Conservation (phyloP, 1,284 basidiomycete genomes). For the Rhodotorula sp. region DNA sequence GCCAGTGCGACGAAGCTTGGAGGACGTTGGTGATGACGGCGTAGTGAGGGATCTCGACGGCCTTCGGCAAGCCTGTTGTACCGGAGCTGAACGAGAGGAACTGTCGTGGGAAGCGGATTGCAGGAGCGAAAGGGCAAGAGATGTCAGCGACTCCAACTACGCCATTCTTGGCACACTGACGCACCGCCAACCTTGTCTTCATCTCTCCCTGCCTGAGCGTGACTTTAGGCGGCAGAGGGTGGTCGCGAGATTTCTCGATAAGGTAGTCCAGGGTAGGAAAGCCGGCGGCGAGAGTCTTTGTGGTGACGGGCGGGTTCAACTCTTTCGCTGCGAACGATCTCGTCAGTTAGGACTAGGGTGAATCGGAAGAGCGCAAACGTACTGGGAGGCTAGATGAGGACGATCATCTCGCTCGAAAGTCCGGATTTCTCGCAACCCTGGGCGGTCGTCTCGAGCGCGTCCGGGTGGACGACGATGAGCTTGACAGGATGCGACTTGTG, state of each 20-base stretch:
- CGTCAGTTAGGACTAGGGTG: background rate
- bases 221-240: conserved; percentile 53
- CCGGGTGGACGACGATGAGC: conserved; percentile 61
- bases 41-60: conserved; percentile 68
- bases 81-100: conserved; percentile 76
- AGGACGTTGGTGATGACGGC: conserved; percentile 65
- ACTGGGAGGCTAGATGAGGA: conserved; percentile 55
- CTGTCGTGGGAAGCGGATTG: too few species aligned
- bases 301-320: background rate
- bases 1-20: conserved; percentile 50
- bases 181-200: conserved; percentile 61
- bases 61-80: conserved; percentile 80
- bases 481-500: conserved; percentile 61
- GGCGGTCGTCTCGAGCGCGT: conserved; percentile 56
- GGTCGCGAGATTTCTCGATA: conserved; percentile 14
- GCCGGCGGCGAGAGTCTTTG: conserved; percentile 17
- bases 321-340: too few species aligned
- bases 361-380: background rate
- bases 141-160: too few species aligned
- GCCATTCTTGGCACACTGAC: too few species aligned
- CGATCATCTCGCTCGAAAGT: conserved; percentile 59
- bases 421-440: conserved; percentile 57
- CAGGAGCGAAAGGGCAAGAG: too few species aligned
- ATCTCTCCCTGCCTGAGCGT: conserved; percentile 63
- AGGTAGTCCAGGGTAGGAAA: conserved; percentile 58